Base-by-base conservation (phyloP, 805 yeast genomes). In the Torulaspora quercuum region DNA sequence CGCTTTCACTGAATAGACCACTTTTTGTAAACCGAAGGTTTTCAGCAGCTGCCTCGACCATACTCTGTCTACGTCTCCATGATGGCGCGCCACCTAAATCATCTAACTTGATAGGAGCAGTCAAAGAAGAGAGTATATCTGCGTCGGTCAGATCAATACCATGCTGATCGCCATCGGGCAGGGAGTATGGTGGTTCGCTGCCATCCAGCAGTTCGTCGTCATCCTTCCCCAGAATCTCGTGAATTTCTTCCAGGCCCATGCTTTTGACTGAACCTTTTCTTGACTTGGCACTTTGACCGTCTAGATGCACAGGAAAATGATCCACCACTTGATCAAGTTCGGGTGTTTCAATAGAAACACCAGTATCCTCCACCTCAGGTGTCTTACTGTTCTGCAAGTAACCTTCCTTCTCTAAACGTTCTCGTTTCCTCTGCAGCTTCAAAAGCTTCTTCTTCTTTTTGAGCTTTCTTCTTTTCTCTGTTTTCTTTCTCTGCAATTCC, bases 1-100 rank as follows among this genome's bases (percentile, higher is more conserved):
- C 79, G 41, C 75, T 76, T 56, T 83, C 92, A 53, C 82, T 80
- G 57, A 83, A 83, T 38, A 84, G 62, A 4, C 94, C 94, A 44
- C 77, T 75, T 50, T 76, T 82, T 0, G 94, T 84, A 12, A 81
- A 78, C 45, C 90, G 67, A 48, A 78, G 65, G 7, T 89, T 89
- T 55, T 83, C 90, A 7, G 78, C 74, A 6, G 80, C 81, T 3
- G 92, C 89, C 49, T 82, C 92, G 2, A 70, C 82, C 35, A 77
- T 71, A 40, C 85, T 78, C 32, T 81, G 80, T 49, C 84, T 68
- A 55, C 88, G 72, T 50, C 77, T 58, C 55, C 65, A 60, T 25
- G 58, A 52, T 1, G 57, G 39, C 2, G 59, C 45, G n/a, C 48
- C 51, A 32, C 59, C 60, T 17, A 49, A 37, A 24, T 50, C 48